These are phyloP conservation scores for Piromyces sp. DNA, from an alignment of 192 early-diverging fungal species.

Conservation along the genomic window DNA sequence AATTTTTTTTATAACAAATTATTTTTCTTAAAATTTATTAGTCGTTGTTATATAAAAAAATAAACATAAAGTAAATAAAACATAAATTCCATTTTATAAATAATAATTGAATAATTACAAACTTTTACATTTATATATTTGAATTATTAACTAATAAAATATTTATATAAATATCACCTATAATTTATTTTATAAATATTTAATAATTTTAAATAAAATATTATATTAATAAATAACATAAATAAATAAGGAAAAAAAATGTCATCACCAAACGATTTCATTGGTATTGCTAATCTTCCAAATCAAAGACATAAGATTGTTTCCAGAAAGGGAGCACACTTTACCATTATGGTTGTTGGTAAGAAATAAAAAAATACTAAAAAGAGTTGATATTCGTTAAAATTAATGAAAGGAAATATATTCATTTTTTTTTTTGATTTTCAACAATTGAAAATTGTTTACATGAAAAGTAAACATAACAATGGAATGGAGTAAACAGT, in stretches of 20 bases:
- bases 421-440: too few species aligned
- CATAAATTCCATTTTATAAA: too few species aligned
- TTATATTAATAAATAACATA: neutral
- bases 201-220: neutral
- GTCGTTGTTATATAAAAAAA: neutral
- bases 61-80: neutral
- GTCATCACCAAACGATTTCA: constrained; percentile 8
- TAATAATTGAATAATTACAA: too few species aligned
- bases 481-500: too few species aligned
- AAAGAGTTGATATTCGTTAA: too few species aligned
- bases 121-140: too few species aligned
- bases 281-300: constrained; percentile 94
- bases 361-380: constrained; percentile 1
- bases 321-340: constrained; percentile 86
- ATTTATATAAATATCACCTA: too few species aligned
- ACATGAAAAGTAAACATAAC: too few species aligned
- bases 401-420: too few species aligned
- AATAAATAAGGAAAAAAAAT: neutral
- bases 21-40: neutral
- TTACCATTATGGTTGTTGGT: constrained; percentile 91
- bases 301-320: constrained; percentile 98
- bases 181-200: too few species aligned
- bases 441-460: too few species aligned
- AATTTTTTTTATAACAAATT: neutral
- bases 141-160: too few species aligned